These are phyloP conservation scores for Ganoderma sinense DNA, from an alignment of 1,284 basidiomycete species.

Conservation along the genomic window DNA sequence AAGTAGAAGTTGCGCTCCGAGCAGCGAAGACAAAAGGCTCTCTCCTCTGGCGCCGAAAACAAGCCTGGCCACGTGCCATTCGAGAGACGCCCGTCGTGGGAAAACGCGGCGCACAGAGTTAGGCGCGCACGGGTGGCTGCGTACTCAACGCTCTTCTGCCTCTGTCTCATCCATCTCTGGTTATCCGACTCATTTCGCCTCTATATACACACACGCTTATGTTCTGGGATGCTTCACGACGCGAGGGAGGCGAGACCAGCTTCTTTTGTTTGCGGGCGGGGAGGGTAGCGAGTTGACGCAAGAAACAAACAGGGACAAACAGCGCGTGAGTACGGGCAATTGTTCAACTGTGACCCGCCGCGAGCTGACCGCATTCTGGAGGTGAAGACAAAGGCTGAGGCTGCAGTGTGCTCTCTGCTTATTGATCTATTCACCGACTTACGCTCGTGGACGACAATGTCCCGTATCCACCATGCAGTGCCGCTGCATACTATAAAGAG, in stretches of 20 bases:
- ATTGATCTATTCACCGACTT: conserved; percentile 19
- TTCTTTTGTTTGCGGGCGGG: conserved; percentile 15
- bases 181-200: neutral
- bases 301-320: conserved; percentile 28
- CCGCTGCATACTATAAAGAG: conserved; percentile 40
- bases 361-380: conserved; percentile 13
- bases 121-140: neutral
- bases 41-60: neutral
- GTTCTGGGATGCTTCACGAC: neutral
- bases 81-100: neutral
- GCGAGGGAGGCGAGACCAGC: neutral
- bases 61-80: neutral
- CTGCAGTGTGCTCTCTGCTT: conserved; percentile 13
- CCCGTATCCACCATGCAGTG: conserved; percentile 11
- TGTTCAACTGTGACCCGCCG: conserved; percentile 20
- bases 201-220: neutral
- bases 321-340: conserved; percentile 29
- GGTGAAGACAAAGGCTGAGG: conserved; percentile 30
- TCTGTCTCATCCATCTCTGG: neutral
- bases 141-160: neutral
- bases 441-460: conserved; percentile 34
- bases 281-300: conserved; percentile 16
- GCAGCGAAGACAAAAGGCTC: conserved; percentile 12
- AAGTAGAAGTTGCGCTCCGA: neutral
- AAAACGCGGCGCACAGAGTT: neutral